Base-by-base conservation (phyloP, 108 stramenopile genomes). In the Aurantiochytrium sp. region DNA sequence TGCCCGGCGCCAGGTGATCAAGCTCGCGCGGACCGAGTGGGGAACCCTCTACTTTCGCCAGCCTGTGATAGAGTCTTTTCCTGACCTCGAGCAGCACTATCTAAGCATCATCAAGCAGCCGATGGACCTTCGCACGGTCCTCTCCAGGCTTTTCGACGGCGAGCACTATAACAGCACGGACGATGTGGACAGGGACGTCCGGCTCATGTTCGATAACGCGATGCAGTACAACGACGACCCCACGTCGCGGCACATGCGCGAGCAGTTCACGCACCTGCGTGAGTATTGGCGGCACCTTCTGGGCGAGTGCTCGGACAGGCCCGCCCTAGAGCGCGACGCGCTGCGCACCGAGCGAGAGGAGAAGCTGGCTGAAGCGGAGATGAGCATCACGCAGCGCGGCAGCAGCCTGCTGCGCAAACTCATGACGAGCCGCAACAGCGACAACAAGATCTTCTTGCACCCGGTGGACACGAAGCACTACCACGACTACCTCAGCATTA, bases 91-190 rank as follows among this genome's bases (percentile, higher is more conserved):
- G 19, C 42, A 48, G 42, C 27, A 41, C 24, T 81, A 81, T 42
- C 24, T 81, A 12, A 30, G 24, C 2, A 30, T 81, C 42, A 48
- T 81, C 30, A 27, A 22, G 12, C 12, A 81, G 42, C 73, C 73
- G 45, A 81, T 81, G 73, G 73, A 81, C 24, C 73, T 81, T 15
- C 73, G 73, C 39, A 81, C 73, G n/a, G 24, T 81, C 42, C 73
- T 81, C 10, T 12, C 39, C 21, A 81, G 32, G 73, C 45, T 81
- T 41, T 81, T 30, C 3, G 73, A 81, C 45, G 73, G 73, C 39
- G 73, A 81, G 19, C 39, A 48, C 45, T 81, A 81, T 24, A 81
- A 48, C 45, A 48, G 45, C 39, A 21, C 73, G 0, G 73, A 81
- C 42, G 73, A 81, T 48, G 73, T 81, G n/a, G 45, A 81, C 45